These are phyloP conservation scores for Serendipita indica DNA, from an alignment of 768 basidiomycete species.

Conservation along the genomic window DNA sequence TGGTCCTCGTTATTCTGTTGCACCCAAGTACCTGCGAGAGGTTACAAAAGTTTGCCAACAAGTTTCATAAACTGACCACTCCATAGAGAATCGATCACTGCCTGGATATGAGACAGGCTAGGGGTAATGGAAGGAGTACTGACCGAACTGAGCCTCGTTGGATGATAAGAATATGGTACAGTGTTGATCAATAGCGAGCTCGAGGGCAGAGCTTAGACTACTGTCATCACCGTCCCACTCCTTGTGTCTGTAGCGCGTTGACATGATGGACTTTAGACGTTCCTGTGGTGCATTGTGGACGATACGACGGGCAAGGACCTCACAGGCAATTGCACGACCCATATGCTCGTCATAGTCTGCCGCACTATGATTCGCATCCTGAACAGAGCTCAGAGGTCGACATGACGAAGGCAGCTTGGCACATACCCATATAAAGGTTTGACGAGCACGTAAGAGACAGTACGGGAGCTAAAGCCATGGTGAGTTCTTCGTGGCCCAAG, in stretches of 20 bases:
- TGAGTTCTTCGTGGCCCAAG: not conserved
- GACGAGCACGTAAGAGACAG: conserved; percentile 58
- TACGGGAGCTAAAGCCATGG: conserved; percentile 49
- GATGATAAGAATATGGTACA: conserved; percentile 80
- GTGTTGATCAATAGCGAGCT: conserved; percentile 83
- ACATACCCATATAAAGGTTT: conserved; percentile 47
- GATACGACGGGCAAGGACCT: conserved; percentile 67
- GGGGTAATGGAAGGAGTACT: conserved; percentile 12
- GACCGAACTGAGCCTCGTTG: conserved; percentile 69
- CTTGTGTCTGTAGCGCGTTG: conserved; percentile 54
- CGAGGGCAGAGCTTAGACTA: conserved; percentile 61
- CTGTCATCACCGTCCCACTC: conserved; percentile 65
- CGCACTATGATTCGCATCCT: conserved; percentile 63
- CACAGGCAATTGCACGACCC: conserved; percentile 68
- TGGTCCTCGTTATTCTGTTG: conserved; percentile 61
- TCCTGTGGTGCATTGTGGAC: conserved; percentile 56
- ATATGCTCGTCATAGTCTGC: conserved; percentile 79
- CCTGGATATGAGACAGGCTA: conserved; percentile 2
- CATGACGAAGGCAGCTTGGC: not conserved
- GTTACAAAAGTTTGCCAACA: conserved; percentile 47
- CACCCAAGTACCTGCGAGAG: conserved; percentile 67
- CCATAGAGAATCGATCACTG: not conserved
- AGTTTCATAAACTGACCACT: not conserved
- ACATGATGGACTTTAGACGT: conserved; percentile 54
- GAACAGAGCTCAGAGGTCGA: not conserved